Conservation (phyloP, 257 asterid species). For the Cordia subcordata region DNA sequence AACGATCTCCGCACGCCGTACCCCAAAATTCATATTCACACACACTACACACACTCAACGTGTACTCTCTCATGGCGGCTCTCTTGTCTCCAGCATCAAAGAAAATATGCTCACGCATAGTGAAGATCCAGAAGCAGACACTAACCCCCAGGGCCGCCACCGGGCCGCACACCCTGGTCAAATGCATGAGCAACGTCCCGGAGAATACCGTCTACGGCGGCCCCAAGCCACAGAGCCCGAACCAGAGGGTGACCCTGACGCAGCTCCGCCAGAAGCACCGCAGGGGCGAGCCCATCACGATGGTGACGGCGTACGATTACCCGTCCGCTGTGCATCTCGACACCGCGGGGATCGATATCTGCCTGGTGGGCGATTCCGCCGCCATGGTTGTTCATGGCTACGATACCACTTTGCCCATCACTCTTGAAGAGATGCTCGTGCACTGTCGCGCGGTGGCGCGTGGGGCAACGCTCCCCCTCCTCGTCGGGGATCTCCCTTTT, state of each 20-base stretch:
- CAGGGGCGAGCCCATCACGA: conserved; percentile 65
- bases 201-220: conserved; percentile 68
- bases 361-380: conserved; percentile 95
- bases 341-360: conserved; percentile 74
- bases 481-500: conserved; percentile 85
- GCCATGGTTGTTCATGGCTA: conserved; percentile 97
- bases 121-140: too few species aligned
- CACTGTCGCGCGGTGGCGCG: conserved; percentile 92
- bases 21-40: too few species aligned
- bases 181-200: neutral
- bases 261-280: conserved; percentile 62
- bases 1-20: too few species aligned
- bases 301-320: conserved; percentile 94
- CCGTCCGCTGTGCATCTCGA: conserved; percentile 86
- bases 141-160: too few species aligned
- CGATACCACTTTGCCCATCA: conserved; percentile 90
- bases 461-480: conserved; percentile 81
- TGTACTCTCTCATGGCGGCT: too few species aligned
- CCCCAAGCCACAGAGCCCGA: conserved; percentile 67
- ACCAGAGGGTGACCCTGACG: conserved; percentile 64
- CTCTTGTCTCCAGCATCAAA: too few species aligned
- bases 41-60: too few species aligned
- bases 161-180: too few species aligned
- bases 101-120: too few species aligned
- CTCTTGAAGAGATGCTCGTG: conserved; percentile 87